A percentile compares a stretch with the other conserved stretches of the same genome.
phyloP scores from a whole-genome alignment of 257 asterid species.

The Scutellaria galericulata region DNA sequence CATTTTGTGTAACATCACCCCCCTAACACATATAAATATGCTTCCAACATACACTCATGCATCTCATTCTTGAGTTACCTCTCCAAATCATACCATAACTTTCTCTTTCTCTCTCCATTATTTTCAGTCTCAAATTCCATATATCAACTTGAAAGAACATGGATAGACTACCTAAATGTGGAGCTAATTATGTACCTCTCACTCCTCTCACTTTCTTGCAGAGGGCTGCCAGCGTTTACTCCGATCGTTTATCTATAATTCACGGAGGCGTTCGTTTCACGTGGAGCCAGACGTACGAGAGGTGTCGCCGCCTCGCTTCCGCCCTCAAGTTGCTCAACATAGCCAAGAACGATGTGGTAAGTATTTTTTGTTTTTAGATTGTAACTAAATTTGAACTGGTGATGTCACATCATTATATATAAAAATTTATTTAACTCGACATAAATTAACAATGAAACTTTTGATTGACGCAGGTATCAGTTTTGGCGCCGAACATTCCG shows the following conservation, averaged over 20 bases:
- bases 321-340: conserved; percentile 60
- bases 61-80: background rate
- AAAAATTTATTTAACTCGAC: no score
- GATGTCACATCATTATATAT: no score
- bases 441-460: background rate
- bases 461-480: conserved; percentile 59
- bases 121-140: no score
- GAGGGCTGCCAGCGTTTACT: conserved; percentile 68
- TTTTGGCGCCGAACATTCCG: conserved; percentile 87
- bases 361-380: conserved; percentile 19
- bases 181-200: conserved; percentile 73
- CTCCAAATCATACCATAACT: background rate
- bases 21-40: background rate
- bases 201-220: conserved; percentile 73
- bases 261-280: conserved; percentile 59
- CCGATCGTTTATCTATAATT: conserved; percentile 60
- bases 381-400: no score
- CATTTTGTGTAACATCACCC: background rate
- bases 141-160: conserved; percentile 22
- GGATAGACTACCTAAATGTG: conserved; percentile 67
- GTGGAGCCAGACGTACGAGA: conserved; percentile 68
- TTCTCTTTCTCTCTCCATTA: background rate
- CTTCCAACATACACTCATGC: background rate
- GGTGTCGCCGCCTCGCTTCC: conserved; percentile 83
- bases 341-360: conserved; percentile 66